Evolutionary conservation across 2,329 filamentous ascomycete species (phyloP), one percentile per base, ranked within the genome.

Genomic region (Colletotrichum gigasporum): DNA sequence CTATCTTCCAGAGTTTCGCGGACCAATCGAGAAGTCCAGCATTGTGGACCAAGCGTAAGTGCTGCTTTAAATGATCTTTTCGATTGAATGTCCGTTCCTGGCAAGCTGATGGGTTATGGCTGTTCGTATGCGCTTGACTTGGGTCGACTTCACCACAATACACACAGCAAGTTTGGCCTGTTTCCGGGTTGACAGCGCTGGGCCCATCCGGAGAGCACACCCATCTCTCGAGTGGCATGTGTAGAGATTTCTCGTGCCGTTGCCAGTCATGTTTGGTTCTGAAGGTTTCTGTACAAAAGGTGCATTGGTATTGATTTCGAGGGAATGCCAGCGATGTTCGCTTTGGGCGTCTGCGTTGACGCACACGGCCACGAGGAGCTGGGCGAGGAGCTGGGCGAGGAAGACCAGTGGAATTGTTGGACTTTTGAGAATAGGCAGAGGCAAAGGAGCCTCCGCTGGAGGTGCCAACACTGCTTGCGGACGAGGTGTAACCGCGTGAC

Each of bases 161-260:
- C 0, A 79, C 75, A 39, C 80, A 82, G 35, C 47, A 56, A 5
- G n/a, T 26, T 42, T 34, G 45, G 2, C 51, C 53, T 6, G 34
- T 50, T 4, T 52, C 55, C 50, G 75, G 76, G 3, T 81, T 80
- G 8, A 22, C 78, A 79, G 3, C 77, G 70, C 44, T 58, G 5
- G 47, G 45, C 3, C 35, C 58, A 48, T 30, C 35, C 10, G 59
- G 59, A 4, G 59, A 63, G 24, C 76, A 86, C 65, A 77, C 79
- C 85, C 75, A 87, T 56, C 69, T 76, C 71, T 77, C 80, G 0
- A 82, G 82, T 8, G 78, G 83, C 58, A 76, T 77, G 69, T 75
- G 84, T 53, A 78, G 76, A 59, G 79, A 78, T 45, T 79, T 80
- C 57, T 87, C 85, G 64, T 87, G 85, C 20, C 85, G 75, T 20